Percentiles rank a stretch among this genome's conserved stretches.
Evolutionary conservation across 2,329 filamentous ascomycete species (phyloP).

Genomic region (Pyrenochaeta sp.): DNA sequence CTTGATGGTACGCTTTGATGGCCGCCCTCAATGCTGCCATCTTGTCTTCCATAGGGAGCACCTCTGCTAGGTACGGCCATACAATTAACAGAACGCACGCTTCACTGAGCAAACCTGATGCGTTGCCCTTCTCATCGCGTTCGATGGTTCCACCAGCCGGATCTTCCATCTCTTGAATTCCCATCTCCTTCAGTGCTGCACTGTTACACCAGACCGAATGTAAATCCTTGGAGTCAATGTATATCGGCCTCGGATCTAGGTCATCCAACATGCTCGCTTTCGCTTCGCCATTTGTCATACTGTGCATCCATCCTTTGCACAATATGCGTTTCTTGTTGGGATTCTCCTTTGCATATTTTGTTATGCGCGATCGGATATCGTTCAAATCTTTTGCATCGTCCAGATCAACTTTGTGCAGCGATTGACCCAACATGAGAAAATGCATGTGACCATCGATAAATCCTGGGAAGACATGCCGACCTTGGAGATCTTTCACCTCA

Average conservation of each 20-base stretch:
- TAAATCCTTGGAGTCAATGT: conserved; percentile 66
- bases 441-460: conserved; percentile 69
- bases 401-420: conserved; percentile 61
- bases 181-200: conserved; percentile 61
- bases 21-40: conserved; percentile 57
- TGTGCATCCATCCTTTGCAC: conserved; percentile 65
- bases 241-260: conserved; percentile 61
- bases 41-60: conserved; percentile 60
- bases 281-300: conserved; percentile 61
- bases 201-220: conserved; percentile 66
- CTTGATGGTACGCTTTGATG: conserved; percentile 58
- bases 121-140: conserved; percentile 57
- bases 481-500: conserved; percentile 46
- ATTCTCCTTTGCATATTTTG: conserved; percentile 55
- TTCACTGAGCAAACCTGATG: conserved; percentile 63
- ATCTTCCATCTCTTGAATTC: conserved; percentile 56
- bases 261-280: conserved; percentile 62
- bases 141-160: conserved; percentile 63
- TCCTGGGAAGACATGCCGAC: conserved; percentile 59
- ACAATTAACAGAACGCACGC: conserved; percentile 63
- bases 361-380: conserved; percentile 61
- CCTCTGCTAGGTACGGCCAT: conserved; percentile 62
- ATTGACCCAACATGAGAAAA: conserved; percentile 63
- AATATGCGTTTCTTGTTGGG: conserved; percentile 59
- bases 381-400: conserved; percentile 56